Evolutionary conservation across 441 rosid species (phyloP).

Genomic region (Jatropha podagrica): DNA sequence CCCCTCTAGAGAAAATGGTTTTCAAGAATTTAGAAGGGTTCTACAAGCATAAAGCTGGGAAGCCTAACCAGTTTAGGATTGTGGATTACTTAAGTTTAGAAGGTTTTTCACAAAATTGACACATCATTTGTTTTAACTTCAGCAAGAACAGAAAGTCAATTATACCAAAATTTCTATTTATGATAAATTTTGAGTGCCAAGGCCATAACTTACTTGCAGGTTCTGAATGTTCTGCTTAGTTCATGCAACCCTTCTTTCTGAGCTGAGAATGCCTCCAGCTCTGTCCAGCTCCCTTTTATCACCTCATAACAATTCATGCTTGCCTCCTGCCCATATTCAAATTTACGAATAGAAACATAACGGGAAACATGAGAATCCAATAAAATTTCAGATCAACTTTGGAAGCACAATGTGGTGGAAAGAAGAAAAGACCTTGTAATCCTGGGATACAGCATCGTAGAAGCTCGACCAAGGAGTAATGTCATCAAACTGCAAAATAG

Average conservation of each 20-base stretch:
- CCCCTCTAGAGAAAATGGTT: not conserved
- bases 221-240: conserved; percentile 60
- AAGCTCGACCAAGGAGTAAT: conserved; percentile 69
- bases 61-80: not conserved
- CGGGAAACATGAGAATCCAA: conserved; percentile 9
- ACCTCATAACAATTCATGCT: conserved; percentile 67
- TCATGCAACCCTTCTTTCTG: conserved; percentile 47
- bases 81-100: not conserved
- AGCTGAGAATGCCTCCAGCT: conserved; percentile 48
- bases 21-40: not conserved
- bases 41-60: not conserved
- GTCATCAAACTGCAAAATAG: conserved; percentile 67
- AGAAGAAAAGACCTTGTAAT: conserved; percentile 49
- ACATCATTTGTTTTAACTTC: not conserved
- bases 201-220: conserved; percentile 52
- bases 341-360: conserved; percentile 10
- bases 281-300: conserved; percentile 68
- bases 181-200: not conserved
- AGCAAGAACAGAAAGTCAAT: not conserved
- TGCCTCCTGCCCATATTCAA: conserved; percentile 46
- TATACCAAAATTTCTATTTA: not conserved
- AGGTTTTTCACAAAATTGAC: not conserved
- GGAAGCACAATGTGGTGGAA: not conserved
- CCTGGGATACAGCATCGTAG: conserved; percentile 67
- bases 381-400: not conserved